A percentile compares a stretch with the other conserved stretches of the same genome.
phyloP scores from a whole-genome alignment of 257 asterid species.

The Voacanga thouarsii region DNA sequence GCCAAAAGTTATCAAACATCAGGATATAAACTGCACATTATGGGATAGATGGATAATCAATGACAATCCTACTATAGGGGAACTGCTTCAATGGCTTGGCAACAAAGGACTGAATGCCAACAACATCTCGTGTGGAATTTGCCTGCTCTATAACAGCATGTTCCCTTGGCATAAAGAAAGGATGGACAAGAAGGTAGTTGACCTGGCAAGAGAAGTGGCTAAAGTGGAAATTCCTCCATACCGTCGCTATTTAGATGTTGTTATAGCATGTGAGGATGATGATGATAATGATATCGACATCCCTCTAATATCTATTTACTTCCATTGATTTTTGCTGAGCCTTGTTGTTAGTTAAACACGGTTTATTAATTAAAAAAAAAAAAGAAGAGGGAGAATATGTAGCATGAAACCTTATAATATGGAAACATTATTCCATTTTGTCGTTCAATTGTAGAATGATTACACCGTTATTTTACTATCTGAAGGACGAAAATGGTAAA shows the following conservation, averaged over 20 bases:
- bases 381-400: neutral
- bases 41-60: constrained; percentile 85
- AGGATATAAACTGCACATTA: constrained; percentile 78
- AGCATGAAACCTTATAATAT: neutral
- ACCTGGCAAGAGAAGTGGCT: constrained; percentile 73
- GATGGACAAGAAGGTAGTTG: constrained; percentile 69
- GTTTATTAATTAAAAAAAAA: neutral
- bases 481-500: no score
- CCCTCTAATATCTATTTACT: constrained; percentile 75
- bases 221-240: constrained; percentile 67
- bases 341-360: no score
- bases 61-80: constrained; percentile 65
- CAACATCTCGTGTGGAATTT: constrained; percentile 79
- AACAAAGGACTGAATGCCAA: constrained; percentile 77
- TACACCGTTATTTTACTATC: no score
- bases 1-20: constrained; percentile 67
- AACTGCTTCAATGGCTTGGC: constrained; percentile 66
- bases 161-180: constrained; percentile 81
- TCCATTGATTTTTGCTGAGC: constrained; percentile 27
- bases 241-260: constrained; percentile 69
- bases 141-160: constrained; percentile 78
- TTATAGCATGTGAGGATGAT: constrained; percentile 88
- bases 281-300: constrained; percentile 78
- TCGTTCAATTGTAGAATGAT: neutral
- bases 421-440: neutral